A percentile compares a stretch with the other conserved stretches of the same genome.
Conservation (phyloP, 73 alveolate species). For the Paramecium octaurelia region DNA sequence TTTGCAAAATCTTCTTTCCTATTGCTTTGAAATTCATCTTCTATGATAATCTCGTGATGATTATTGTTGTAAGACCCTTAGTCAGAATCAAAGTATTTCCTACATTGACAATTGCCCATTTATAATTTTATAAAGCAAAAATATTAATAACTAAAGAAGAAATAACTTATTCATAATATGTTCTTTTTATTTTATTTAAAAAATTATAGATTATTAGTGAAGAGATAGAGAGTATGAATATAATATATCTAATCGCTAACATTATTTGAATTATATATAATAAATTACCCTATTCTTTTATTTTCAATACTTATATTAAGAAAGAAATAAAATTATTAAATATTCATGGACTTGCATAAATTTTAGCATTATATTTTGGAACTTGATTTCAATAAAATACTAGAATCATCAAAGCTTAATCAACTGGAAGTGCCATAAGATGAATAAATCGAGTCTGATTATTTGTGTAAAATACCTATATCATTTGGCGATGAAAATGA, state of each 20-base stretch:
- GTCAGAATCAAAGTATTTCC: background rate
- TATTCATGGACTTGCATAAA: background rate
- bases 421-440: background rate
- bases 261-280: no score
- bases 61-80: background rate
- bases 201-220: no score
- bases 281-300: background rate
- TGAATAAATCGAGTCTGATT: background rate
- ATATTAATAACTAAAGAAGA: background rate
- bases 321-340: background rate
- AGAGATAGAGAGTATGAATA: no score
- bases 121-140: background rate
- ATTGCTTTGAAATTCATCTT: background rate
- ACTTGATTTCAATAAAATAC: background rate
- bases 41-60: background rate
- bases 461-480: background rate
- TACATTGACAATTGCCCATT: constrained; percentile 4
- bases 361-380: background rate
- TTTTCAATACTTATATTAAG: background rate
- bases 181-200: background rate
- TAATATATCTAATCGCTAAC: no score
- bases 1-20: background rate
- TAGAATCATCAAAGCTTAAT: background rate
- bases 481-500: constrained; percentile 48
- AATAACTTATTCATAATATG: background rate